These are phyloP conservation scores for Pestalotiopsis sp. DNA, from an alignment of 2,329 filamentous ascomycete genomes.

Conservation along the genomic window DNA sequence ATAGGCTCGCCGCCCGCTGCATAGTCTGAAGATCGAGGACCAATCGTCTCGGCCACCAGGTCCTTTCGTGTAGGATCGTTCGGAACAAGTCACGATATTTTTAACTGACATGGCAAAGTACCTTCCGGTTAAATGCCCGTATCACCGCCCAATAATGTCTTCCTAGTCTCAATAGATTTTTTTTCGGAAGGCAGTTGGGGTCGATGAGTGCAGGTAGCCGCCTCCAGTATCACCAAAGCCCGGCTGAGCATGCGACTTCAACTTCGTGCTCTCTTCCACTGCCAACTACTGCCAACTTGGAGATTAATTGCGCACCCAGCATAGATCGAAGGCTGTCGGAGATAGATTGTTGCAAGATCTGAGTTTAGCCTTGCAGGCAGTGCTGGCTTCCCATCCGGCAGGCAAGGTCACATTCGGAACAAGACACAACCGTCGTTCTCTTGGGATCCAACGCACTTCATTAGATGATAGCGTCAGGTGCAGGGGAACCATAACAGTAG, in stretches of 20 bases:
- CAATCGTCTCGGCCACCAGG: neutral
- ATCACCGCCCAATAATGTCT: neutral
- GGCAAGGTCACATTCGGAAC: neutral
- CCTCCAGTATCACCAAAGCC: neutral
- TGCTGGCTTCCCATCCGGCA: neutral
- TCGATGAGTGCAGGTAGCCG: neutral
- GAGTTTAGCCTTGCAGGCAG: constrained; percentile 7
- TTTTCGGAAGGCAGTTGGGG: neutral
- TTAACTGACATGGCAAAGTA: neutral
- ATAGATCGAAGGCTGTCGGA: neutral
- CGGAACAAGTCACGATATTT: neutral
- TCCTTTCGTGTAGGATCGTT: neutral
- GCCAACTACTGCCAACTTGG: neutral
- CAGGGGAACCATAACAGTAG: neutral
- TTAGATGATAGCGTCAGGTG: neutral
- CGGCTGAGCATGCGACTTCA: neutral
- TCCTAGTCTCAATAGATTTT: too few relatives aligned
- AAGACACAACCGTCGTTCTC: neutral
- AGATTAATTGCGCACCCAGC: neutral
- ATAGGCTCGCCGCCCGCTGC: neutral
- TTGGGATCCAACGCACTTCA: neutral
- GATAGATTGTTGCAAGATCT: constrained; percentile 6
- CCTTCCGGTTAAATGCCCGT: constrained; percentile 4
- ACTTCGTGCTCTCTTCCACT: neutral
- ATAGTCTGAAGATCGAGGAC: neutral